These are phyloP conservation scores for Carex pumila DNA, from an alignment of 176 grass and related monocot genomes.

Conservation along the genomic window DNA sequence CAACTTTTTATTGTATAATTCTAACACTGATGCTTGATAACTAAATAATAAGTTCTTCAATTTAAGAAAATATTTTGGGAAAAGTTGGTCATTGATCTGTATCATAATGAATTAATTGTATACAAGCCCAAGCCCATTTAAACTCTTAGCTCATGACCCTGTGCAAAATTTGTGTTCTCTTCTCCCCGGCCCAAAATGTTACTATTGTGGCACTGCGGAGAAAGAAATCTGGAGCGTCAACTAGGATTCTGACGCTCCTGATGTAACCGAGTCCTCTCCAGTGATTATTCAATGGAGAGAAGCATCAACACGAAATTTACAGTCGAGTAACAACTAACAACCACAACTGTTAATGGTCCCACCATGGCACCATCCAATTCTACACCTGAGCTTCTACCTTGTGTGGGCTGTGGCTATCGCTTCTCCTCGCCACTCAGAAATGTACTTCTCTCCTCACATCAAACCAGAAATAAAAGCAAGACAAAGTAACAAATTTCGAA, in stretches of 20 bases:
- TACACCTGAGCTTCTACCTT: slow-evolving; percentile 9
- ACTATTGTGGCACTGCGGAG: neutral
- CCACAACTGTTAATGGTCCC: neutral
- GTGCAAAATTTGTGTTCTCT: neutral
- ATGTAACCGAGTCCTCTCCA: neutral
- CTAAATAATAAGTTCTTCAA: neutral
- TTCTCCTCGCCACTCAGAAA: neutral
- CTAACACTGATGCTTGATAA: neutral
- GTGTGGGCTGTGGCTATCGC: slow-evolving; percentile 28
- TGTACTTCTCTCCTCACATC: neutral
- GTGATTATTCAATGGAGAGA: neutral
- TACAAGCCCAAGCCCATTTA: neutral
- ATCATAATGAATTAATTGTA: neutral
- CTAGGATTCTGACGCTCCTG: neutral
- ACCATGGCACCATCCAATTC: neutral
- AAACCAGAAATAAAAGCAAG: neutral
- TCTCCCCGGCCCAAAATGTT: neutral
- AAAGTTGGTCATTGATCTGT: neutral
- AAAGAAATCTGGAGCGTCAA: neutral
- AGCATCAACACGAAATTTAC: neutral
- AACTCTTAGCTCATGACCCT: neutral
- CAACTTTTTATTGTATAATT: neutral
- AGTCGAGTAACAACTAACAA: neutral
- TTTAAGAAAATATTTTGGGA: neutral
- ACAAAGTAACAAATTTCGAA: neutral